Evolutionary conservation across 1,284 basidiomycete genomes (phyloP).

Genomic region (Cerrena zonata): DNA sequence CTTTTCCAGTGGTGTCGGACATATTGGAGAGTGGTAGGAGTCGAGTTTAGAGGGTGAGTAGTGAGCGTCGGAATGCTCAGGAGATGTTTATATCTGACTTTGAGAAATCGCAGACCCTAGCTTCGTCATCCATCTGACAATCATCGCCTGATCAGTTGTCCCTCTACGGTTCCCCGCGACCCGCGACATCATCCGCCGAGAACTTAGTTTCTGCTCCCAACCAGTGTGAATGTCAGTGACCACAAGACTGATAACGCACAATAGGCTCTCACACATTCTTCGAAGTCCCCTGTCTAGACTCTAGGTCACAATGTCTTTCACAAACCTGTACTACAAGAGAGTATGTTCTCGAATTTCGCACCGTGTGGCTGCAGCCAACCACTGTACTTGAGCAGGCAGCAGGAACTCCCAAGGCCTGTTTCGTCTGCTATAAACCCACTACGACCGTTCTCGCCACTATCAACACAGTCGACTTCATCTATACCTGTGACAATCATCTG

Average conservation of each 20-base stretch:
- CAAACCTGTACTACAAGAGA: constrained; percentile 75
- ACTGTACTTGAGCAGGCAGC: constrained; percentile 40
- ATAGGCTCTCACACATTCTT: not conserved
- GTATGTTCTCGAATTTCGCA: constrained; percentile 38
- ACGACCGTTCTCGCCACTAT: constrained; percentile 69
- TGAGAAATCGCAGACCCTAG: constrained; percentile 1
- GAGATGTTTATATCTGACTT: not conserved
- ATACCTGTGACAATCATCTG: constrained; percentile 65
- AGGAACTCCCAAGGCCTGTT: constrained; percentile 65
- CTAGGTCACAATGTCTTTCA: constrained; percentile 52
- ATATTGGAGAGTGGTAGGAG: constrained; percentile 34
- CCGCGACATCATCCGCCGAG: not conserved
- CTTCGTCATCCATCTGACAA: constrained; percentile 8
- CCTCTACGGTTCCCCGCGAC: constrained; percentile 1
- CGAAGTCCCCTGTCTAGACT: not conserved
- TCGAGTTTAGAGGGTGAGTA: constrained; percentile 9
- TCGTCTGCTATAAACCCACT: constrained; percentile 68
- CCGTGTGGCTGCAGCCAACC: constrained; percentile 8
- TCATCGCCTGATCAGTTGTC: constrained; percentile 14
- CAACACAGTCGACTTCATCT: constrained; percentile 70
- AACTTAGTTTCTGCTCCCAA: not conserved
- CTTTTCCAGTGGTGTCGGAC: constrained; percentile 65
- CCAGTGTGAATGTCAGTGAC: not conserved
- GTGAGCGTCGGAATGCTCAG: not conserved
- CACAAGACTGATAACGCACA: not conserved